Percentiles rank a stretch among this genome's conserved stretches.
These are phyloP conservation scores for Plantago ovata DNA, from an alignment of 257 asterid genomes.

Conservation along the genomic window DNA sequence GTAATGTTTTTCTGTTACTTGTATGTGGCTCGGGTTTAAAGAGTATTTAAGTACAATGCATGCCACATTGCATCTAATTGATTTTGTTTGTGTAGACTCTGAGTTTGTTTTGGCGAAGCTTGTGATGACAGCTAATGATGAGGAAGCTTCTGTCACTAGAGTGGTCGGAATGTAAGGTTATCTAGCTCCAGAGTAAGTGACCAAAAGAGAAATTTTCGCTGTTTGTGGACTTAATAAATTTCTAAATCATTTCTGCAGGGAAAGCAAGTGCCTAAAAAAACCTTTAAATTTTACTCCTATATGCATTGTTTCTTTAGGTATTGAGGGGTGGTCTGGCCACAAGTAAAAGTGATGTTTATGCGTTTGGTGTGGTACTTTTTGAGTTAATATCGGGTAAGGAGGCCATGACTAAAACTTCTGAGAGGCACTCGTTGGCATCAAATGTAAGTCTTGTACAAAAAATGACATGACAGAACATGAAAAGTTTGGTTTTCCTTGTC, in stretches of 20 bases:
- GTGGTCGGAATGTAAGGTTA: slow-evolving; percentile 96
- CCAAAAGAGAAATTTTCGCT: no score
- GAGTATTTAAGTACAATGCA: no score
- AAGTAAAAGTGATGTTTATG: slow-evolving; percentile 83
- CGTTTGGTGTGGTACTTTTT: slow-evolving; percentile 87
- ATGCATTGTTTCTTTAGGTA: slow-evolving; percentile 51
- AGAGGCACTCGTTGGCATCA: slow-evolving; percentile 81
- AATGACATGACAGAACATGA: no score
- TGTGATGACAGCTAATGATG: slow-evolving; percentile 65
- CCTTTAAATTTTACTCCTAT: no score
- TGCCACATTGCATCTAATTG: slow-evolving; percentile 22
- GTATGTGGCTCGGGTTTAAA: no score
- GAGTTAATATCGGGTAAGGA: slow-evolving; percentile 92
- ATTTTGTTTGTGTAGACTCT: slow-evolving; percentile 53
- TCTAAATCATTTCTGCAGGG: slow-evolving; percentile 24
- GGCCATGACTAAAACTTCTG: slow-evolving; percentile 78
- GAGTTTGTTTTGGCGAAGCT: slow-evolving; percentile 96
- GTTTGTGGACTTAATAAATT: neutral
- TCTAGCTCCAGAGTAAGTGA: slow-evolving; percentile 93
- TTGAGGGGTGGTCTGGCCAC: slow-evolving; percentile 86
- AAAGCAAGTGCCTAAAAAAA: no score
- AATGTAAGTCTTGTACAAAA: slow-evolving; percentile 54
- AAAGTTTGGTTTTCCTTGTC: neutral
- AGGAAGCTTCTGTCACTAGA: slow-evolving; percentile 84
- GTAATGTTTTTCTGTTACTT: no score